phyloP scores from a whole-genome alignment of 2,329 filamentous ascomycete species.

The Drechslerella dactyloides region DNA sequence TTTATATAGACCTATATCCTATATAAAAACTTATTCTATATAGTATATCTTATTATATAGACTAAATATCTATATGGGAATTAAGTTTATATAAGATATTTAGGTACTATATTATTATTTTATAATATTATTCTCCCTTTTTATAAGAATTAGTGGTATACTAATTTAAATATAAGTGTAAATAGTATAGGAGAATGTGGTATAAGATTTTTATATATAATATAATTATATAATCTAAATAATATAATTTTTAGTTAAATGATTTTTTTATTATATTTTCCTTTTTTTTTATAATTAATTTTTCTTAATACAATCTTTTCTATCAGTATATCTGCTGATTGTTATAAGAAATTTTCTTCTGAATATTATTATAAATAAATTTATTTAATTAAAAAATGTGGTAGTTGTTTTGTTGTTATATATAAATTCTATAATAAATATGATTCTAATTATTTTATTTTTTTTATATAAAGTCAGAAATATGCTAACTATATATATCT shows the following conservation, averaged over 20 bases:
- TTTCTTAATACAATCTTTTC: conserved; percentile 2
- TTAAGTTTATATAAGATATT: conserved; percentile 7
- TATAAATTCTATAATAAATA: no score
- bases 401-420: conserved; percentile 6
- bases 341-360: no score
- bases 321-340: background rate
- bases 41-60: conserved; percentile 12
- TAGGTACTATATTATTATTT: no score
- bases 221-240: conserved; percentile 1
- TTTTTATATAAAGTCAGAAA: no score
- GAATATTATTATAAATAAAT: conserved; percentile 7
- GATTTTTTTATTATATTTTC: conserved; percentile 7
- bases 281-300: background rate
- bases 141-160: background rate
- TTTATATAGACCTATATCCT: background rate
- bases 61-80: conserved; percentile 8
- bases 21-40: conserved; percentile 7
- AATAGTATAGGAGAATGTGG: no score
- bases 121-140: conserved; percentile 14
- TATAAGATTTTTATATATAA: conserved; percentile 8
- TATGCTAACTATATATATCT: no score
- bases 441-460: conserved; percentile 1
- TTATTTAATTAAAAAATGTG: background rate
- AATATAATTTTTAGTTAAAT: background rate
- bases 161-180: background rate